A percentile compares a stretch with the other conserved stretches of the same genome.
Conservation (phyloP, 371 early-diverging fungal genomes). For the Coemansia sp. region DNA sequence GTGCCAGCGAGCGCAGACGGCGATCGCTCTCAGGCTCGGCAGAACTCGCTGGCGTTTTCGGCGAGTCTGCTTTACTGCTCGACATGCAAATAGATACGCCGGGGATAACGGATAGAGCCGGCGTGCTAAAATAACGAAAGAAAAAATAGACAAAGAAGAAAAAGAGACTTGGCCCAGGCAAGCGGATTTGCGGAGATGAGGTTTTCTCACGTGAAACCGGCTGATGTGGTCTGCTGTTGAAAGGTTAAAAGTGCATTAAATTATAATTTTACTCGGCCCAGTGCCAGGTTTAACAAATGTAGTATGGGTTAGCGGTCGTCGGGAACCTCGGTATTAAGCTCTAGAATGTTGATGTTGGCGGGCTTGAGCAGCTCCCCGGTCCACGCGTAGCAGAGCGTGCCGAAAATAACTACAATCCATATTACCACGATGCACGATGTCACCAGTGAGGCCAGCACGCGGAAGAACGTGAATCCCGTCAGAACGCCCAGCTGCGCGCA, state of each 20-base stretch:
- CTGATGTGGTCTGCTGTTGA: too few relatives aligned
- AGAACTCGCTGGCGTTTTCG: too few relatives aligned
- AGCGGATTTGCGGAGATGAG: not conserved
- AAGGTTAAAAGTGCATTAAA: too few relatives aligned
- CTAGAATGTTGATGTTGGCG: constrained; percentile 18
- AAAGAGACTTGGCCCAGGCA: not conserved
- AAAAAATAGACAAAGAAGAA: not conserved
- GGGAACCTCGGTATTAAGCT: constrained; percentile 8
- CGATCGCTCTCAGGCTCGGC: not conserved
- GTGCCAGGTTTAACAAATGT: too few relatives aligned
- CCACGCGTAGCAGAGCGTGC: constrained; percentile 43
- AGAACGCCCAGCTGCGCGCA: constrained; percentile 27
- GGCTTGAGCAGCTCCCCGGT: constrained; percentile 45
- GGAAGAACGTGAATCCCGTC: constrained; percentile 31
- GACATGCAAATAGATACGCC: too few relatives aligned
- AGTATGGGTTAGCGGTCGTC: too few relatives aligned
- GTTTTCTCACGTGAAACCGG: not conserved
- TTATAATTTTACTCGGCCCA: too few relatives aligned
- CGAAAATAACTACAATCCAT: constrained; percentile 23
- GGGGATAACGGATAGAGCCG: too few relatives aligned
- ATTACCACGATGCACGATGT: constrained; percentile 9
- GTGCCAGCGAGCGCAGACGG: constrained; percentile 4
- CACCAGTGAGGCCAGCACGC: constrained; percentile 20
- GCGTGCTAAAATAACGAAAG: not conserved
- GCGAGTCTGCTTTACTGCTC: too few relatives aligned